Base-by-base conservation (phyloP, 805 yeast genomes). In the Cyberlindnera maclurae region DNA sequence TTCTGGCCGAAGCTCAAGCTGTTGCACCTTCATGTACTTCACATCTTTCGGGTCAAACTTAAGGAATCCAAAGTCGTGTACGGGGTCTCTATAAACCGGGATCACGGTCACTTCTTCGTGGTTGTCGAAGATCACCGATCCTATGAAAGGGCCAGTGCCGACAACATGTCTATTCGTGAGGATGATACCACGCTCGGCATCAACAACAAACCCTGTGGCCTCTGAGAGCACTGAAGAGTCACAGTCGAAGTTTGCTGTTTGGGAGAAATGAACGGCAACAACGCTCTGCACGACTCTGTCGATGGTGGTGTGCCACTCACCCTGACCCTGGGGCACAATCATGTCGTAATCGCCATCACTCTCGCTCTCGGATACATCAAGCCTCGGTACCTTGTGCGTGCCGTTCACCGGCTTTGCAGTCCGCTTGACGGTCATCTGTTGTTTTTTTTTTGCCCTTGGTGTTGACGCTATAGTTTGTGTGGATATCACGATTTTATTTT, bases 191-290 rank as follows among this genome's bases (percentile, higher is more conserved):
- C 76, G 61, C 39, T 73, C 67, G 3, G 90, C 71, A 58, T 89
- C 97, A 10, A 89, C 96, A 5, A 89, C 87, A 59, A 89, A 89
- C 2, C 97, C 97, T 1, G 96, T 86, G n/a, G 96, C 97, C 59
- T 89, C 95, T 38, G 85, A 77, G 20, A 82, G 86, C 32, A 80
- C 60, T 1, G 95, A 81, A 3, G 77, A 62, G 50, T 89, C 97
- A 29, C 93, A 81, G 53, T 89, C 97, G 56, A 89, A 89, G 45
- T 80, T 77, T 3, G 80, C 75, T n/a, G 85, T 86, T 58, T 83
- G 93, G 10, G 93, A 73, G 54, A 89, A 88, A 59, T 86, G 95
- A 36, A 89, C 79, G 1, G 95, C 83, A 3, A 89, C 96, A 16
- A 88, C 96, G 5, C 86, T 75, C 45, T 79, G 75, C 29, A 88